Percentiles rank a stretch among this genome's conserved stretches.
Conservation (phyloP, 148 eudicot species). For the Nepenthes mirabilis region DNA sequence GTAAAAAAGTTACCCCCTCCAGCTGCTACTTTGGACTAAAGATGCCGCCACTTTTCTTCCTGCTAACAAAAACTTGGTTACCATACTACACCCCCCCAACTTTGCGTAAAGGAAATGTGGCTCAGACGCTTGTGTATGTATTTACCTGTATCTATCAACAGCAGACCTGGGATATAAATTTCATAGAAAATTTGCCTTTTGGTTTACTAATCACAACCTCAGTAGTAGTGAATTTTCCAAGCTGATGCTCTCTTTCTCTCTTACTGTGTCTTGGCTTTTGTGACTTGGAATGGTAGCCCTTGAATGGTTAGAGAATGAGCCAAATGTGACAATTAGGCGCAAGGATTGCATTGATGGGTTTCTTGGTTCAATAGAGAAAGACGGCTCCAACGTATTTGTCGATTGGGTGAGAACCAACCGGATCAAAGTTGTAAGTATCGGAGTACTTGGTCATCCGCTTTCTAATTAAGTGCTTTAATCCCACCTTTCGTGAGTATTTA, state of each 20-base stretch:
- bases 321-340: conserved; percentile 61
- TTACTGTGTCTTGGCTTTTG: conserved; percentile 2
- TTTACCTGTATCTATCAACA: too few relatives aligned
- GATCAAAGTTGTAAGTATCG: conserved; percentile 59
- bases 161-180: too few relatives aligned
- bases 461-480: background rate
- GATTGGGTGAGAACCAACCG: conserved; percentile 77
- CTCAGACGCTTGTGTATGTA: too few relatives aligned
- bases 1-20: too few relatives aligned
- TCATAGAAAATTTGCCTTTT: background rate
- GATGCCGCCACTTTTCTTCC: too few relatives aligned
- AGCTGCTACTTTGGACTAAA: too few relatives aligned
- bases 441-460: background rate
- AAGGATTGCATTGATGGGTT: conserved; percentile 93
- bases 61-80: too few relatives aligned
- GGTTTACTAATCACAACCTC: background rate
- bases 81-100: too few relatives aligned
- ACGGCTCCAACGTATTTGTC: conserved; percentile 81
- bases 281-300: conserved; percentile 29
- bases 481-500: background rate
- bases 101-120: too few relatives aligned
- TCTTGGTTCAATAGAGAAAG: conserved; percentile 68
- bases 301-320: conserved; percentile 81
- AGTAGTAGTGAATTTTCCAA: background rate
- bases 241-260: background rate